phyloP scores from a whole-genome alignment of 139 green algal genomes.

The Chlamydomonas schloesseri region DNA sequence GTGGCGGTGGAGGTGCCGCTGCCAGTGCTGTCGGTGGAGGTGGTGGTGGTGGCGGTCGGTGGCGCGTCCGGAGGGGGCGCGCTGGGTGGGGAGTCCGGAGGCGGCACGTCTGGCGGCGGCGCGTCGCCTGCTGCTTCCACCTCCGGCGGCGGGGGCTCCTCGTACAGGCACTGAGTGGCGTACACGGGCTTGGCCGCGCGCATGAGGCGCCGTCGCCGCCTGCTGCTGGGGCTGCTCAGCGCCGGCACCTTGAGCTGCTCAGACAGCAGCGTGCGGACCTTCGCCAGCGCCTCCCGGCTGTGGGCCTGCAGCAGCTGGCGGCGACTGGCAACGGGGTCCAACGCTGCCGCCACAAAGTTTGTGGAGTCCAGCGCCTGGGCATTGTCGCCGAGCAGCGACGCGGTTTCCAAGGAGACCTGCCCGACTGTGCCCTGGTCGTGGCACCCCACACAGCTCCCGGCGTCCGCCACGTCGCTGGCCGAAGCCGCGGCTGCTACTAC shows the following conservation, averaged over 20 bases:
- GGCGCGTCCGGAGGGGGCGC: background rate
- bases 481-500: too few species aligned
- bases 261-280: background rate
- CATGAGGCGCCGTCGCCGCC: background rate
- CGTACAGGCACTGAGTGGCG: constrained; percentile 37
- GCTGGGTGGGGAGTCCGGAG: background rate
- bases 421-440: too few species aligned
- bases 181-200: background rate
- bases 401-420: too few species aligned
- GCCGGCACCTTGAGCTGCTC: background rate
- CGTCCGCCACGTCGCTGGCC: too few species aligned
- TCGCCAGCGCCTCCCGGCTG: background rate
- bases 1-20: background rate
- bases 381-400: too few species aligned
- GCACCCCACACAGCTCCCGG: too few species aligned
- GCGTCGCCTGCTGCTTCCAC: background rate
- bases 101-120: background rate
- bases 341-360: too few species aligned
- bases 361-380: too few species aligned
- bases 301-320: background rate
- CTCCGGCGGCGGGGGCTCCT: background rate
- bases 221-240: too few species aligned
- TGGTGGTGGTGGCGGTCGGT: background rate
- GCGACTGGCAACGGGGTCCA: too few species aligned
- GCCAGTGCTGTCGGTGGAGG: background rate